Conservation (phyloP, 805 yeast genomes). For the Priceomyces medius region DNA sequence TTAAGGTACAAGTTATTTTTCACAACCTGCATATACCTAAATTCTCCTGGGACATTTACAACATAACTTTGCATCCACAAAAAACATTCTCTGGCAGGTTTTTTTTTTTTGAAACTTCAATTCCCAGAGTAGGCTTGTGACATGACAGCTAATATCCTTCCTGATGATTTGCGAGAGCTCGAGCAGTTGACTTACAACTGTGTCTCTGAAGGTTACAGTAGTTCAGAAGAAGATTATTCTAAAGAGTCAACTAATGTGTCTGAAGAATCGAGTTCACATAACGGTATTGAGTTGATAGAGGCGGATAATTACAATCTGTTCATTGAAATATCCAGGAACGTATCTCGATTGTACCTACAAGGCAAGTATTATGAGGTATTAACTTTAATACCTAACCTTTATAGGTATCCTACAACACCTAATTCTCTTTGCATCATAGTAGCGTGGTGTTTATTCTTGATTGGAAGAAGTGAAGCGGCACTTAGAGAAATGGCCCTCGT, state of each 20-base stretch:
- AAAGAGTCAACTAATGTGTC: background rate
- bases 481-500: constrained; percentile 25
- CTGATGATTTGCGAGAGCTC: background rate
- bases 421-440: constrained; percentile 14
- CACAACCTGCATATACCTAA: background rate
- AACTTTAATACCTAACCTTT: constrained; percentile 11
- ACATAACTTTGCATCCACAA: constrained; percentile 3
- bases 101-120: too few species aligned
- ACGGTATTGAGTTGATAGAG: background rate
- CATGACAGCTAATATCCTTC: background rate
- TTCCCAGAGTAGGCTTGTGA: too few species aligned
- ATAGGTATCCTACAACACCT: constrained; percentile 9
- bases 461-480: constrained; percentile 24
- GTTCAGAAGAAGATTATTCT: background rate
- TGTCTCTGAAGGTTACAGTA: background rate
- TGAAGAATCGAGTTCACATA: background rate
- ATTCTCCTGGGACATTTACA: background rate
- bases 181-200: background rate
- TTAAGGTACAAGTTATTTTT: background rate
- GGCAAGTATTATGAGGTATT: constrained; percentile 18
- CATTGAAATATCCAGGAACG: constrained; percentile 1
- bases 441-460: constrained; percentile 18
- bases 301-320: background rate
- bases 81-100: too few species aligned
- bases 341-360: constrained; percentile 9